Percentiles rank a stretch among this genome's conserved stretches.
Conservation (phyloP, 2,329 filamentous ascomycete species). For the Myriangium duriaei region DNA sequence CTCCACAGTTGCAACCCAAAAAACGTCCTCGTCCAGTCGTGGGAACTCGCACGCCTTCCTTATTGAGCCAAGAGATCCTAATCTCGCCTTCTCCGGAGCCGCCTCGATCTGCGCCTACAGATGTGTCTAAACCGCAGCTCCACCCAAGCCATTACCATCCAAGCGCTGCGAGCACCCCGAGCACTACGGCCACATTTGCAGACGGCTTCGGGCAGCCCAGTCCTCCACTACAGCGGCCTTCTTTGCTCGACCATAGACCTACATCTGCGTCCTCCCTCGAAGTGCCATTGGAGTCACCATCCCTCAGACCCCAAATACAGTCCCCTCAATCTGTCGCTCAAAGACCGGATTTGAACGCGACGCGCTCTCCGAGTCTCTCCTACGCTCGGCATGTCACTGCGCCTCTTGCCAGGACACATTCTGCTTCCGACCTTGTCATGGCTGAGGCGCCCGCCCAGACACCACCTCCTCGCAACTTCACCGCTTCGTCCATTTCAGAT, state of each 20-base stretch:
- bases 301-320: conserved; percentile 1
- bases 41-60: conserved; percentile 26
- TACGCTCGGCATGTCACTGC: conserved; percentile 8
- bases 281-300: conserved; percentile 1
- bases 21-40: conserved; percentile 18
- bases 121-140: not conserved
- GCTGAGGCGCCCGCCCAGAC: conserved; percentile 32
- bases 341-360: conserved; percentile 37
- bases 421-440: conserved; percentile 35
- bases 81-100: conserved; percentile 11
- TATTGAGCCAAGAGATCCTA: conserved; percentile 30
- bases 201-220: not conserved
- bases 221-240: not conserved
- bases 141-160: not conserved
- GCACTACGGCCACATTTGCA: not conserved
- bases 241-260: not conserved
- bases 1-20: conserved; percentile 12
- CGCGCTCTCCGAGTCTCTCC: conserved; percentile 25
- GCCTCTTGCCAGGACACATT: conserved; percentile 14
- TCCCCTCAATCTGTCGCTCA: conserved; percentile 5
- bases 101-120: conserved; percentile 8
- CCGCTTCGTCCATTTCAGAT: conserved; percentile 30
- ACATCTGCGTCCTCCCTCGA: conserved; percentile 1
- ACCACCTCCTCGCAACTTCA: conserved; percentile 30
- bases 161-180: not conserved